Percentiles rank a stretch among this genome's conserved stretches.
Conservation (phyloP, 2,329 filamentous ascomycete genomes). For the Fusarium tricinctum region DNA sequence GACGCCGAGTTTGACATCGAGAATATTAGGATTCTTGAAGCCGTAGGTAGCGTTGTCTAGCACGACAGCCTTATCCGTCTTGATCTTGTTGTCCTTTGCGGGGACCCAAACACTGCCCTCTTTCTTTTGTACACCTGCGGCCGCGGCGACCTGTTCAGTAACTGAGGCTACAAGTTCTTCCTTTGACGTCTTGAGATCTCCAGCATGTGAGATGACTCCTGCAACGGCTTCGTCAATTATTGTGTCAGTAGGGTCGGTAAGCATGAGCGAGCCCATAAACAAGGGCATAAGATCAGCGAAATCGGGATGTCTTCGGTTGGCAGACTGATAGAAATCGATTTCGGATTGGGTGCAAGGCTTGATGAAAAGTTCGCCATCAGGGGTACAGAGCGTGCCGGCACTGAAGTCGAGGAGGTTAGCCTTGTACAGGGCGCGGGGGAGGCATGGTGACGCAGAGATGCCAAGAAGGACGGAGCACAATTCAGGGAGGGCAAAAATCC, state of each 20-base stretch:
- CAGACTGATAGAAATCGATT: conserved; percentile 89
- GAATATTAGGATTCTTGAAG: conserved; percentile 87
- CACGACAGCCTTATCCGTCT: conserved; percentile 84
- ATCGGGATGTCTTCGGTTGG: conserved; percentile 73
- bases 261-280: conserved; percentile 83
- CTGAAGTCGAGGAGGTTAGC: conserved; percentile 62
- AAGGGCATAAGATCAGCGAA: conserved; percentile 86
- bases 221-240: conserved; percentile 64
- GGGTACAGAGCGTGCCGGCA: conserved; percentile 89
- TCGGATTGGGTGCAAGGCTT: conserved; percentile 93
- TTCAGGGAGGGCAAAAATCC: conserved; percentile 11
- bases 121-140: conserved; percentile 25
- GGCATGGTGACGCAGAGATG: conserved; percentile 35
- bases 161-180: conserved; percentile 54
- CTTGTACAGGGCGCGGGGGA: conserved; percentile 17
- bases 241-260: conserved; percentile 69
- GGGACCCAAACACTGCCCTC: conserved; percentile 60
- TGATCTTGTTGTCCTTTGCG: conserved; percentile 71
- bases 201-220: conserved; percentile 58
- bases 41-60: conserved; percentile 86
- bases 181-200: conserved; percentile 52
- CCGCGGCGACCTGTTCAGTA: conserved; percentile 51
- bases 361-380: conserved; percentile 86
- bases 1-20: conserved; percentile 92
- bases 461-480: conserved; percentile 15